phyloP scores from a whole-genome alignment of 2,329 filamentous ascomycete species.

The Cyphellophora europaea region DNA sequence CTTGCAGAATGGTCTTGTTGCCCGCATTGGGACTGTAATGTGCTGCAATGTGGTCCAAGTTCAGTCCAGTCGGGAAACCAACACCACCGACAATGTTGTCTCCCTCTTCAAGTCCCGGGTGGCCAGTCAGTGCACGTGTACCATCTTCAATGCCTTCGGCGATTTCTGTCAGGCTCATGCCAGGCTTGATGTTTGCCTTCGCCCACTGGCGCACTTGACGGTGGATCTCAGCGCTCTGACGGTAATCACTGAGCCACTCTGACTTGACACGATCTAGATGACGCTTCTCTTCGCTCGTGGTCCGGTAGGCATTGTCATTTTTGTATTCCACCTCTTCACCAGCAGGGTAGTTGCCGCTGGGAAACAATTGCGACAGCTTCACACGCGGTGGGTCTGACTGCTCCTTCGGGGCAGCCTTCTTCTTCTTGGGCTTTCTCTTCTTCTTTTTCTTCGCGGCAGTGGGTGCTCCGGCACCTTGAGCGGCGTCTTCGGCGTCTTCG shows the following conservation, averaged over 20 bases:
- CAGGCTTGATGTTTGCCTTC: slow-evolving; percentile 70
- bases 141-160: slow-evolving; percentile 80
- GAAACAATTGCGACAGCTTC: slow-evolving; percentile 63
- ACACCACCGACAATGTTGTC: slow-evolving; percentile 71
- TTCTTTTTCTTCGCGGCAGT: slow-evolving; percentile 58
- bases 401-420: slow-evolving; percentile 48
- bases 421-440: slow-evolving; percentile 68
- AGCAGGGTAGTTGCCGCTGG: slow-evolving; percentile 61
- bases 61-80: slow-evolving; percentile 78
- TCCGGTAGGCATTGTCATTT: slow-evolving; percentile 68
- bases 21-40: slow-evolving; percentile 83
- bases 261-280: slow-evolving; percentile 72
- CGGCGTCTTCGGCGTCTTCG: slow-evolving; percentile 43
- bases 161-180: slow-evolving; percentile 70
- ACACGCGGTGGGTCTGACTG: slow-evolving; percentile 74
- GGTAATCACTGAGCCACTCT: slow-evolving; percentile 72
- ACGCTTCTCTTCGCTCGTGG: slow-evolving; percentile 75
- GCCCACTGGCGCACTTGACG: slow-evolving; percentile 79
- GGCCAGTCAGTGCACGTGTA: slow-evolving; percentile 66
- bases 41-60: slow-evolving; percentile 74
- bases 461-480: slow-evolving; percentile 25
- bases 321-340: slow-evolving; percentile 72
- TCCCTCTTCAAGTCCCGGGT: slow-evolving; percentile 66
- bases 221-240: slow-evolving; percentile 80
- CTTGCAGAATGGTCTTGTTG: slow-evolving; percentile 61